These are phyloP conservation scores for Boletus sensibilis DNA, from an alignment of 768 basidiomycete species.

Conservation along the genomic window DNA sequence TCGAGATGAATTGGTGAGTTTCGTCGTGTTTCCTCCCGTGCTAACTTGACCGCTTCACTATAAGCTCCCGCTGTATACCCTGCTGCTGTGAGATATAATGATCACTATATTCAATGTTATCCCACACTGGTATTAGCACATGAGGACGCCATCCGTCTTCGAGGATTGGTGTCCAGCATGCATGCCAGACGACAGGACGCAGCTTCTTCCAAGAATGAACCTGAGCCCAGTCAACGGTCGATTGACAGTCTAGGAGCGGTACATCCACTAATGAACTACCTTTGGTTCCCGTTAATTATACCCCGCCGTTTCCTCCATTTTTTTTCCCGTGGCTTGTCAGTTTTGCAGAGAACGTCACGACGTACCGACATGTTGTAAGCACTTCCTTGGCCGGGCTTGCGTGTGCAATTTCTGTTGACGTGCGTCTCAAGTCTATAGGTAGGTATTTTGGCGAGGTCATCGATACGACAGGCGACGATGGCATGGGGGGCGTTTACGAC, in stretches of 20 bases:
- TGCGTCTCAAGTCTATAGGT: slow-evolving; percentile 57
- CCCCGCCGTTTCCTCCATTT: neutral
- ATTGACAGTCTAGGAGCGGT: slow-evolving; percentile 64
- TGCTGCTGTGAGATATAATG: slow-evolving; percentile 64
- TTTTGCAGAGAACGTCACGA: slow-evolving; percentile 56
- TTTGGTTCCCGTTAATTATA: slow-evolving; percentile 20
- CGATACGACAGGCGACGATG: slow-evolving; percentile 43
- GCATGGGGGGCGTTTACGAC: slow-evolving; percentile 56
- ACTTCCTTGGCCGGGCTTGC: neutral
- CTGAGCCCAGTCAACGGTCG: slow-evolving; percentile 66
- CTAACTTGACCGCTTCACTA: neutral
- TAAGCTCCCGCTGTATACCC: slow-evolving; percentile 76
- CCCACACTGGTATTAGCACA: slow-evolving; percentile 46
- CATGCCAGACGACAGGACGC: slow-evolving; percentile 45
- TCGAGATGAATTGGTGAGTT: slow-evolving; percentile 67
- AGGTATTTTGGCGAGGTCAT: slow-evolving; percentile 77
- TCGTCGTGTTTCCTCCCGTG: neutral
- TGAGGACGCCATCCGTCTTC: slow-evolving; percentile 65
- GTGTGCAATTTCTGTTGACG: neutral
- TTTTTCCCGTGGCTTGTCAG: slow-evolving; percentile 41
- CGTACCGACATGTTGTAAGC: slow-evolving; percentile 73
- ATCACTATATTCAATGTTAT: neutral
- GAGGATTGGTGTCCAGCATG: slow-evolving; percentile 47
- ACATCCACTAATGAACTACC: slow-evolving; percentile 13
- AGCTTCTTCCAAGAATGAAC: slow-evolving; percentile 46